Conservation (phyloP, 2,329 filamentous ascomycete genomes). For the Emmonsia crescens region DNA sequence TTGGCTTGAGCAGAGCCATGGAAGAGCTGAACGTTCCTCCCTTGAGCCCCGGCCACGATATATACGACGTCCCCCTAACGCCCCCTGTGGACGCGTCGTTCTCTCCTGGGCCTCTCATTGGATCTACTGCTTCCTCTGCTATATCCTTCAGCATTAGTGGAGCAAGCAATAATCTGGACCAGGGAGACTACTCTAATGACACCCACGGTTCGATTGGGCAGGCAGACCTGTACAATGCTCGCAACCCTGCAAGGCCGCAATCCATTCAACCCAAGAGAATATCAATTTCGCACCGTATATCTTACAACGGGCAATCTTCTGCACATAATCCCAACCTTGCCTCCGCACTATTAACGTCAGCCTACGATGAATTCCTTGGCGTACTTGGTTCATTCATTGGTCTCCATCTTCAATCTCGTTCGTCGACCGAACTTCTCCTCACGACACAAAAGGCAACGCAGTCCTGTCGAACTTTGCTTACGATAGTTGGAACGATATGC, state of each 20-base stretch:
- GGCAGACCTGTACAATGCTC: conserved; percentile 13
- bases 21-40: conserved; percentile 26
- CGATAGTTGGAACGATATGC: conserved; percentile 72
- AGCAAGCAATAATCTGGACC: not conserved
- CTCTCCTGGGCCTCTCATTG: conserved; percentile 2
- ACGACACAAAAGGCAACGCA: conserved; percentile 75
- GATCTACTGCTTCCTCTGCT: not conserved
- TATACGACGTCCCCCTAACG: conserved; percentile 26
- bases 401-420: conserved; percentile 84
- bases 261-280: conserved; percentile 36
- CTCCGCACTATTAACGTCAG: conserved; percentile 66
- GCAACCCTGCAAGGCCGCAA: conserved; percentile 20
- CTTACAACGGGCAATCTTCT: conserved; percentile 58
- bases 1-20: conserved; percentile 34
- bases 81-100: conserved; percentile 30
- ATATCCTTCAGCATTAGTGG: not conserved
- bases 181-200: not conserved
- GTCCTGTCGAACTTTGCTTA: conserved; percentile 68
- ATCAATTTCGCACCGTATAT: conserved; percentile 61
- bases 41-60: conserved; percentile 11
- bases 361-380: conserved; percentile 81
- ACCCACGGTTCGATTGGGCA: conserved; percentile 19
- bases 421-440: conserved; percentile 67
- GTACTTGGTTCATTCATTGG: conserved; percentile 91
- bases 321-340: conserved; percentile 62